Evolutionary conservation across 805 yeast species (phyloP).

Genomic region (Geotrichum ghanense): DNA sequence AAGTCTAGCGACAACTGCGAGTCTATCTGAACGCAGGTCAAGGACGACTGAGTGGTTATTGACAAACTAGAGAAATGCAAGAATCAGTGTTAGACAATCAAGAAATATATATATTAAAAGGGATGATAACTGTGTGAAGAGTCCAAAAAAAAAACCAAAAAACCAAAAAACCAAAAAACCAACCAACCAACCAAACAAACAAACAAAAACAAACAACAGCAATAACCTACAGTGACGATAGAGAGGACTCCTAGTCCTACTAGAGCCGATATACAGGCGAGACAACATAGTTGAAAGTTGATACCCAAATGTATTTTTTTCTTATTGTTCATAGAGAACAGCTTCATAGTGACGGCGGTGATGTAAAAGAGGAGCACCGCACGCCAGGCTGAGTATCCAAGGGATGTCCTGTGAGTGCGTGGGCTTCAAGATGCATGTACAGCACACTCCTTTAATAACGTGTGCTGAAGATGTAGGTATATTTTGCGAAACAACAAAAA

Average conservation of each 20-base stretch:
- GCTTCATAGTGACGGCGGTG: too few relatives aligned
- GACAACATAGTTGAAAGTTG: slow-evolving; percentile 59
- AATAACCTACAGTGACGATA: slow-evolving; percentile 38
- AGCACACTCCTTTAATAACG: too few relatives aligned
- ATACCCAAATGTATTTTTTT: slow-evolving; percentile 39
- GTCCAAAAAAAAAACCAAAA: not conserved
- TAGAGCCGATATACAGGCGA: slow-evolving; percentile 60
- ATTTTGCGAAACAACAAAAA: too few relatives aligned
- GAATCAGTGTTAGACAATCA: not conserved
- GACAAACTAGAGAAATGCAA: slow-evolving; percentile 22
- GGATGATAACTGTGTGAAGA: not conserved
- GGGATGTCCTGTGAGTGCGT: too few relatives aligned
- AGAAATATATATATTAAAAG: too few relatives aligned
- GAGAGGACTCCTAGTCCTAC: slow-evolving; percentile 64
- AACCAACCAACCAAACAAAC: slow-evolving; percentile 3
- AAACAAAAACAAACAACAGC: slow-evolving; percentile 12
- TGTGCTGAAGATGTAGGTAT: too few relatives aligned
- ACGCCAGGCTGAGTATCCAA: too few relatives aligned
- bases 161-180: slow-evolving; percentile 33
- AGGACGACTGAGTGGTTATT: slow-evolving; percentile 56
- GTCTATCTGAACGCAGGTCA: slow-evolving; percentile 50
- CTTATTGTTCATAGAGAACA: too few relatives aligned
- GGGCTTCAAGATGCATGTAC: too few relatives aligned
- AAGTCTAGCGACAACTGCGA: slow-evolving; percentile 67
- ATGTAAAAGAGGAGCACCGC: too few relatives aligned